phyloP scores from a whole-genome alignment of 352 stramenopile genomes.

The Globisporangium echinulatum region DNA sequence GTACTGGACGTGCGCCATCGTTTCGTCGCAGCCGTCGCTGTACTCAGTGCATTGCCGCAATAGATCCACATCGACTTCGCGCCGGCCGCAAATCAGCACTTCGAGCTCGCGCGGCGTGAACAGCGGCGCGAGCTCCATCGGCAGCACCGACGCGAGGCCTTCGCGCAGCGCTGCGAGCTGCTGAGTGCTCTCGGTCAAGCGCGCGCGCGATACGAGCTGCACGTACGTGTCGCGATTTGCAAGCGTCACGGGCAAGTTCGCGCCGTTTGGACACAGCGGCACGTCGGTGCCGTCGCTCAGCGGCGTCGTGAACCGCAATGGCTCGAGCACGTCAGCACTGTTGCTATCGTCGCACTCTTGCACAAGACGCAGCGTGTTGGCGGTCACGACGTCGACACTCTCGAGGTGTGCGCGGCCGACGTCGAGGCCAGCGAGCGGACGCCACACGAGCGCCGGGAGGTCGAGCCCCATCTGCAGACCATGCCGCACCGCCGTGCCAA shows the following conservation, averaged over 20 bases:
- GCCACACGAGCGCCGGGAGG: conserved; percentile 83
- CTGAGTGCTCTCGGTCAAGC: conserved; percentile 74
- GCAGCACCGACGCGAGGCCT: conserved; percentile 92
- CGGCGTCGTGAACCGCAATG: conserved; percentile 70
- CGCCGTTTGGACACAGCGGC: conserved; percentile 52
- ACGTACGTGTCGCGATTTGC: conserved; percentile 59
- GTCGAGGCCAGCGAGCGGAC: conserved; percentile 73
- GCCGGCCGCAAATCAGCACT: conserved; percentile 93
- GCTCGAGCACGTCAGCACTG: conserved; percentile 36
- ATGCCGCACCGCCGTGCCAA: conserved; percentile 94
- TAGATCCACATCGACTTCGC: conserved; percentile 95
- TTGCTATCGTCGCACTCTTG: conserved; percentile 48
- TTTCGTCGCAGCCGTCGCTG: conserved; percentile 90
- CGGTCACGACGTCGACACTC: conserved; percentile 65
- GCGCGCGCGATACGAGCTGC: conserved; percentile 56
- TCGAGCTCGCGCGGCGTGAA: conserved; percentile 96
- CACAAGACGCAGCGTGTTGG: conserved; percentile 62
- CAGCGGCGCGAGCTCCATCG: conserved; percentile 93
- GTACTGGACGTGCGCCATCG: conserved; percentile 85
- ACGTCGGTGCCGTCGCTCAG: conserved; percentile 80
- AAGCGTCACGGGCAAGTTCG: conserved; percentile 60
- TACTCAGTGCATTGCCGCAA: conserved; percentile 96
- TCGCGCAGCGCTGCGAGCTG: conserved; percentile 73
- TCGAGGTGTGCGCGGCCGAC: conserved; percentile 72
- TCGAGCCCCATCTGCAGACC: conserved; percentile 93